Conservation (phyloP, 225 moss, liverwort and hornwort species). For the Marchantia polymorpha region DNA sequence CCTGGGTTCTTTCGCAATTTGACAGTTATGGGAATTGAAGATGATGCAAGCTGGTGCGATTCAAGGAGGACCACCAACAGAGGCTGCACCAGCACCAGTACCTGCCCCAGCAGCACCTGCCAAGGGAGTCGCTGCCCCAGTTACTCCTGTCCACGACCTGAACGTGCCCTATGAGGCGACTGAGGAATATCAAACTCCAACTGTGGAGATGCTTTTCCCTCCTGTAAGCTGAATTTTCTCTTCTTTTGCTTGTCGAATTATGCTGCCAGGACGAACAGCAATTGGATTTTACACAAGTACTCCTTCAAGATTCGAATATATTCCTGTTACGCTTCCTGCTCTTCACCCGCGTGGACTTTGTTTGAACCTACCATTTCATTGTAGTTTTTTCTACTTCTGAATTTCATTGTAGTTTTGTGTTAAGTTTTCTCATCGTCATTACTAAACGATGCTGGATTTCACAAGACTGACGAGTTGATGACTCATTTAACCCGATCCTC, state of each 20-base stretch:
- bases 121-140: conserved; percentile 40
- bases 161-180: conserved; percentile 81
- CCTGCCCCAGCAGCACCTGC: conserved; percentile 19
- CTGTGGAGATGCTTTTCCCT: conserved; percentile 47
- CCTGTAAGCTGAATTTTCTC: conserved; percentile 26
- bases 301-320: too few relatives aligned
- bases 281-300: neutral
- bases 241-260: too few relatives aligned
- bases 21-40: conserved; percentile 96
- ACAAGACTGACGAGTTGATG: too few relatives aligned
- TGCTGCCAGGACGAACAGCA: neutral
- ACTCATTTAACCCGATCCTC: too few relatives aligned
- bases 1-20: neutral
- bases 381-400: too few relatives aligned
- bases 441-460: too few relatives aligned
- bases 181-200: conserved; percentile 71
- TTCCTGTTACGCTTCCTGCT: too few relatives aligned
- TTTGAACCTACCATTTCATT: too few relatives aligned
- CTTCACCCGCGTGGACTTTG: too few relatives aligned
- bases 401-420: too few relatives aligned
- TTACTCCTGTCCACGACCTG: conserved; percentile 73
- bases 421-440: too few relatives aligned
- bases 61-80: conserved; percentile 47
- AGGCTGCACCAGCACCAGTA: conserved; percentile 32
- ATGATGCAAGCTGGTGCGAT: conserved; percentile 88